A percentile compares a stretch with the other conserved stretches of the same genome.
Conservation (phyloP, 164 flowering plant genomes). For the Vitis rotundifolia region DNA sequence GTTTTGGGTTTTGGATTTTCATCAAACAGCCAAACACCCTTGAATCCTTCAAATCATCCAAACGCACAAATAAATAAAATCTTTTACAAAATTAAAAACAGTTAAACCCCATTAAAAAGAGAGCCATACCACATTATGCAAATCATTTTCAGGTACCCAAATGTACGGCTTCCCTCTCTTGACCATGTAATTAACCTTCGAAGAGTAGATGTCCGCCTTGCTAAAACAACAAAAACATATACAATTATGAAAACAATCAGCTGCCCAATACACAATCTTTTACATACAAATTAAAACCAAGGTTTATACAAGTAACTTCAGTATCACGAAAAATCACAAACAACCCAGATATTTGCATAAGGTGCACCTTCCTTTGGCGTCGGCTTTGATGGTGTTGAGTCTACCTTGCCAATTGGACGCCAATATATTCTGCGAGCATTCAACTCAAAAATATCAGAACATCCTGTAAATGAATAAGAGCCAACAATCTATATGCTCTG, state of each 20-base stretch:
- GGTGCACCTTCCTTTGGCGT: conserved; percentile 76
- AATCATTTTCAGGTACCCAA: conserved; percentile 79
- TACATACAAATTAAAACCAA: neutral
- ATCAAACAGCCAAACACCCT: too few species aligned
- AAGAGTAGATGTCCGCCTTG: conserved; percentile 63
- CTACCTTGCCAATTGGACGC: conserved; percentile 76
- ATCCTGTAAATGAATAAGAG: neutral
- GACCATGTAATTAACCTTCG: conserved; percentile 69
- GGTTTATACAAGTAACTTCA: neutral
- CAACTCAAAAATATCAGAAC: neutral
- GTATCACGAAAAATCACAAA: neutral
- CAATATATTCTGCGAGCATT: conserved; percentile 61
- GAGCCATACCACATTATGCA: conserved; percentile 73
- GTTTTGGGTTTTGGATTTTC: too few species aligned
- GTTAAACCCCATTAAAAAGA: neutral
- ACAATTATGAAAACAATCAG: neutral
- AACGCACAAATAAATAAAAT: too few species aligned
- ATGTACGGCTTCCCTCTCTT: conserved; percentile 75
- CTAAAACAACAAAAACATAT: conserved; percentile 31
- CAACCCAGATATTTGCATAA: neutral
- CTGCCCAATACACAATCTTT: neutral
- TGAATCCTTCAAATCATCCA: neutral
- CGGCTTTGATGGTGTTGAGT: conserved; percentile 79
- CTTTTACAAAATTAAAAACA: neutral
- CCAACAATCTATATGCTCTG: too few species aligned